Percentiles rank a stretch among this genome's conserved stretches.
Conservation (phyloP, 2,329 filamentous ascomycete species). For the Aaosphaeria arxii region DNA sequence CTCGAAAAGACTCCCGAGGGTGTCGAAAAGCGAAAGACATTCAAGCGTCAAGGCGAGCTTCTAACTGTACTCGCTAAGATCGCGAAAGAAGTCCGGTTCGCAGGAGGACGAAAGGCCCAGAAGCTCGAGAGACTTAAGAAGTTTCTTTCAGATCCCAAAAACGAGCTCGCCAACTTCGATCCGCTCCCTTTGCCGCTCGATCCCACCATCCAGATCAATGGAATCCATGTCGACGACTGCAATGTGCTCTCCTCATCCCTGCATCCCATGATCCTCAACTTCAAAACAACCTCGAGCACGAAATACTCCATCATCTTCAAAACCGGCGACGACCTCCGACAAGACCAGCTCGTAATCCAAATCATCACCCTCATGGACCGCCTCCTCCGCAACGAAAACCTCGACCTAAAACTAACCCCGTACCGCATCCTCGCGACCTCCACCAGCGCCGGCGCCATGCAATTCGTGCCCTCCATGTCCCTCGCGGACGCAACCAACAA, state of each 20-base stretch:
- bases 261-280: constrained; percentile 85
- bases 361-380: constrained; percentile 99
- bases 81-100: constrained; percentile 80
- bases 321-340: constrained; percentile 89
- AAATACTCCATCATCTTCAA: constrained; percentile 97
- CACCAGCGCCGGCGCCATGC: constrained; percentile 82
- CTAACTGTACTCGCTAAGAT: constrained; percentile 84
- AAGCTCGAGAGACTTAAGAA: constrained; percentile 85
- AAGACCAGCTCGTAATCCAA: constrained; percentile 95
- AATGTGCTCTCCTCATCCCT: constrained; percentile 95
- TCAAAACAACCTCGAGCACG: constrained; percentile 73
- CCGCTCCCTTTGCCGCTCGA: constrained; percentile 86
- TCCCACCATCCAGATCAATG: constrained; percentile 73
- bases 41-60: constrained; percentile 85
- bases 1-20: constrained; percentile 71
- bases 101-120: constrained; percentile 70
- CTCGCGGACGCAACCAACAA: constrained; percentile 81
- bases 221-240: constrained; percentile 78
- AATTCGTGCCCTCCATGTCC: constrained; percentile 85
- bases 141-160: constrained; percentile 82
- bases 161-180: constrained; percentile 79
- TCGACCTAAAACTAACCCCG: constrained; percentile 90
- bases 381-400: constrained; percentile 88
- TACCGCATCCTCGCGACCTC: constrained; percentile 96
- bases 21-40: constrained; percentile 67